phyloP scores from a whole-genome alignment of 345 rosid genomes.

The Firmiana major region DNA sequence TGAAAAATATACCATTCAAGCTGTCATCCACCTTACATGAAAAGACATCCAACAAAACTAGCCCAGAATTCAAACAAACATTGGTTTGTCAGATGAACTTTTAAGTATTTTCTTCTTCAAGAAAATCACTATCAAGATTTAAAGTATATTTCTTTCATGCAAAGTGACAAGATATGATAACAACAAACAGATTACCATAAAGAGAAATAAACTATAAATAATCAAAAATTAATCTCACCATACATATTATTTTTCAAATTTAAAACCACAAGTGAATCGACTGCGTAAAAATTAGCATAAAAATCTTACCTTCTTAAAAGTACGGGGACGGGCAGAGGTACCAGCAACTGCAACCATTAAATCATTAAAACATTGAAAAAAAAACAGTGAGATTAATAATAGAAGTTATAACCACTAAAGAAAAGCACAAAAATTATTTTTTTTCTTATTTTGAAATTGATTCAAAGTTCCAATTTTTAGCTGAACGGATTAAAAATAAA shows the following conservation, averaged over 20 bases:
- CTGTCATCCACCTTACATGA: neutral
- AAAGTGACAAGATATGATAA: neutral
- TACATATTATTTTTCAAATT: neutral
- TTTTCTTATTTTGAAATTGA: neutral
- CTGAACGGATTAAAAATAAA: neutral
- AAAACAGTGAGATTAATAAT: neutral
- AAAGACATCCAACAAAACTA: neutral
- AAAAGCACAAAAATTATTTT: neutral
- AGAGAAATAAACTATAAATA: neutral
- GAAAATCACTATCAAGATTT: neutral
- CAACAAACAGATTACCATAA: neutral
- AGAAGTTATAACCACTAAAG: neutral
- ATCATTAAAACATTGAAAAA: slow-evolving; percentile 1
- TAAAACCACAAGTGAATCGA: neutral
- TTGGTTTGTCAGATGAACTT: neutral
- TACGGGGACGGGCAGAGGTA: slow-evolving; percentile 73
- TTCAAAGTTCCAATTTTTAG: neutral
- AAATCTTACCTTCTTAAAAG: slow-evolving; percentile 64
- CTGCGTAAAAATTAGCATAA: neutral
- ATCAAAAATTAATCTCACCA: neutral
- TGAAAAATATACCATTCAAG: neutral
- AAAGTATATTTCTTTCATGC: neutral
- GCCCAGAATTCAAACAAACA: neutral
- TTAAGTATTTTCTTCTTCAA: neutral
- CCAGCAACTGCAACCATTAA: slow-evolving; percentile 73